Percentiles rank a stretch among this genome's conserved stretches.
phyloP scores from a whole-genome alignment of 352 stramenopile species.

The Phytophthora pluvialis region DNA sequence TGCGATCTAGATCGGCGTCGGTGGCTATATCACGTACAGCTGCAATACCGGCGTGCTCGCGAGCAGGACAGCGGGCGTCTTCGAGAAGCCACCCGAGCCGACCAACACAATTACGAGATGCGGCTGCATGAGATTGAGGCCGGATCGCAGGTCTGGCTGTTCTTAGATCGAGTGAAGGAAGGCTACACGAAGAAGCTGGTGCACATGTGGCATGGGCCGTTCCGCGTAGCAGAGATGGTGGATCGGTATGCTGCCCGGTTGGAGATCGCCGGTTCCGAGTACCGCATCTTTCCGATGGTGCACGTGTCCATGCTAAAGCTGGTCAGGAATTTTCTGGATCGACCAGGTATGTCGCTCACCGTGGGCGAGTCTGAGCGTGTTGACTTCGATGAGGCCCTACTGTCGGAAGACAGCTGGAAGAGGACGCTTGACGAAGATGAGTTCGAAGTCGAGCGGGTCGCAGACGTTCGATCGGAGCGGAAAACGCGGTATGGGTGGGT shows the following conservation, averaged over 20 bases:
- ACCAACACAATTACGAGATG: constrained; percentile 3
- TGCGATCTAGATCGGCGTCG: background rate
- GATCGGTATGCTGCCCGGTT: constrained; percentile 13
- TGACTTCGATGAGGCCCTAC: constrained; percentile 30
- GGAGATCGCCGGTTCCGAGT: background rate
- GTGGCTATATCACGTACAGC: constrained; percentile 11
- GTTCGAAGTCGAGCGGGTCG: too few species aligned
- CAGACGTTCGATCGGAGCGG: too few species aligned
- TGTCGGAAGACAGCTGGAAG: too few species aligned
- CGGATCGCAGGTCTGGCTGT: constrained; percentile 7
- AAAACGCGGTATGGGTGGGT: too few species aligned
- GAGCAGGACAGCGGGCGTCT: background rate
- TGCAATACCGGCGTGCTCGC: constrained; percentile 6
- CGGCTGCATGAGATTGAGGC: background rate
- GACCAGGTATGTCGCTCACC: background rate
- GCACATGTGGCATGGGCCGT: too few species aligned
- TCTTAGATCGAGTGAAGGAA: constrained; percentile 3
- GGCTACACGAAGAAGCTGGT: too few species aligned
- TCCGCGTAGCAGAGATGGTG: constrained; percentile 20
- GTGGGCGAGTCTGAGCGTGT: constrained; percentile 6
- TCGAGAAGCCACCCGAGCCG: background rate
- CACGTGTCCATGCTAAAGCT: constrained; percentile 36
- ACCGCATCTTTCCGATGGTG: constrained; percentile 25
- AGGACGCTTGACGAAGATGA: too few species aligned
- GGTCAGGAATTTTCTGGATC: background rate